These are phyloP conservation scores for Nosema bombycis DNA, from an alignment of 371 early-diverging fungal species.

Conservation along the genomic window DNA sequence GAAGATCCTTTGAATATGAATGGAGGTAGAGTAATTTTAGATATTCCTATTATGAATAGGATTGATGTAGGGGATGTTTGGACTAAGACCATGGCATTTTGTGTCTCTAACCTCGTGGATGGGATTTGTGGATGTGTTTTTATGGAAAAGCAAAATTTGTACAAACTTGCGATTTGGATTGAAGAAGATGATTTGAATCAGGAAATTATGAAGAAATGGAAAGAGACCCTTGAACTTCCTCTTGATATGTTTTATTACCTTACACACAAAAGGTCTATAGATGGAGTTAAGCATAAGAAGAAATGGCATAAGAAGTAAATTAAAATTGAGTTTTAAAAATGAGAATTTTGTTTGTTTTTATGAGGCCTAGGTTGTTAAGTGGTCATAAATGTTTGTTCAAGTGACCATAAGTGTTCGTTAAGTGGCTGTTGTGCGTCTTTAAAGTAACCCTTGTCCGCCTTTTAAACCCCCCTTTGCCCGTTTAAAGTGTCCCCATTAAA, in stretches of 20 bases:
- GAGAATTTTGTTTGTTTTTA: constrained; percentile 9
- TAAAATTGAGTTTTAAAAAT: background rate
- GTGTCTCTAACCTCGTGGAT: constrained; percentile 77
- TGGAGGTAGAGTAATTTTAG: constrained; percentile 88
- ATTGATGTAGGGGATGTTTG: constrained; percentile 34
- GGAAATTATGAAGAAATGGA: constrained; percentile 44
- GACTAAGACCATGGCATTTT: constrained; percentile 72
- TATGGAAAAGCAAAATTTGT: constrained; percentile 35
- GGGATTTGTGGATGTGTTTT: constrained; percentile 83
- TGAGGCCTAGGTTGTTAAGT: background rate
- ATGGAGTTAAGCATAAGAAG: constrained; percentile 39
- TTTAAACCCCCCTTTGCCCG: background rate
- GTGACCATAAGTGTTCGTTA: background rate
- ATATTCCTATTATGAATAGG: constrained; percentile 65
- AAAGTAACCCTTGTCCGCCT: too few relatives aligned
- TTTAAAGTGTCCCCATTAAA: too few relatives aligned
- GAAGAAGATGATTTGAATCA: constrained; percentile 23
- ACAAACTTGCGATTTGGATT: constrained; percentile 50
- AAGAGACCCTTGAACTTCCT: constrained; percentile 7
- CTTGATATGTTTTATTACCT: constrained; percentile 27
- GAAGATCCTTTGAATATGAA: constrained; percentile 86
- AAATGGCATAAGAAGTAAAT: constrained; percentile 38
- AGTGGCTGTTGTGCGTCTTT: too few relatives aligned
- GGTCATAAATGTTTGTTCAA: background rate
- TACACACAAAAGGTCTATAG: constrained; percentile 39